phyloP scores from a whole-genome alignment of 768 basidiomycete genomes.

The Krasilnikovozyma curviuscula region DNA sequence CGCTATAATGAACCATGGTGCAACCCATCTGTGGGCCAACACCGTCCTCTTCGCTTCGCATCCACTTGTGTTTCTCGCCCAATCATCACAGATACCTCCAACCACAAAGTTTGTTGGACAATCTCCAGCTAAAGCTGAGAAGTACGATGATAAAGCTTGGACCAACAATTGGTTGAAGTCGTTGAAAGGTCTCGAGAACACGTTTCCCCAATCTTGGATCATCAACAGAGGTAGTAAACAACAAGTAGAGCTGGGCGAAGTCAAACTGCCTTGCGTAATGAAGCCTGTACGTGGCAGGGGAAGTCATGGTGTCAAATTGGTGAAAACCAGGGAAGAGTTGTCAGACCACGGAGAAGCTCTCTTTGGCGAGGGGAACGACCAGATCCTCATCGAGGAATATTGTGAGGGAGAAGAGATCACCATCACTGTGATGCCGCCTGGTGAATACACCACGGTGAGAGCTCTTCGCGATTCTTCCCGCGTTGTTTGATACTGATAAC shows the following conservation, averaged over 20 bases:
- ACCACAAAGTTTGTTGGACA: slow-evolving; percentile 17
- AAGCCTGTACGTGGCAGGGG: slow-evolving; percentile 24
- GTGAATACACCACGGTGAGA: slow-evolving; percentile 18
- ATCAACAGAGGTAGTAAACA: slow-evolving; percentile 7
- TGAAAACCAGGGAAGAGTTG: slow-evolving; percentile 11
- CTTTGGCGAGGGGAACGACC: slow-evolving; percentile 15
- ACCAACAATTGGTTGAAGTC: slow-evolving; percentile 17
- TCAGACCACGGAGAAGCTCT: slow-evolving; percentile 1
- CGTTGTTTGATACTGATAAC: too few species aligned
- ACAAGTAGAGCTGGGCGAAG: not conserved
- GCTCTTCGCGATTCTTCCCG: too few species aligned
- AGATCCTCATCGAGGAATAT: slow-evolving; percentile 19
- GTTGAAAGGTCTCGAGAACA: slow-evolving; percentile 10
- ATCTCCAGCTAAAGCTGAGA: slow-evolving; percentile 14
- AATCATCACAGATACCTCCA: slow-evolving; percentile 9
- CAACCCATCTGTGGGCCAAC: slow-evolving; percentile 20
- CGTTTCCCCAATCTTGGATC: slow-evolving; percentile 14
- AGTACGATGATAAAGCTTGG: slow-evolving; percentile 21
- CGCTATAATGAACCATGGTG: slow-evolving; percentile 17
- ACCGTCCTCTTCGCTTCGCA: slow-evolving; percentile 18
- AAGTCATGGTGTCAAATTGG: slow-evolving; percentile 19
- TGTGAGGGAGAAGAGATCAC: slow-evolving; percentile 21
- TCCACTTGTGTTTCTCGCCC: slow-evolving; percentile 12
- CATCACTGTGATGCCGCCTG: slow-evolving; percentile 22
- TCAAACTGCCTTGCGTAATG: slow-evolving; percentile 15